phyloP scores from a whole-genome alignment of 805 yeast genomes.

The Wickerhamomyces xylosicus region DNA sequence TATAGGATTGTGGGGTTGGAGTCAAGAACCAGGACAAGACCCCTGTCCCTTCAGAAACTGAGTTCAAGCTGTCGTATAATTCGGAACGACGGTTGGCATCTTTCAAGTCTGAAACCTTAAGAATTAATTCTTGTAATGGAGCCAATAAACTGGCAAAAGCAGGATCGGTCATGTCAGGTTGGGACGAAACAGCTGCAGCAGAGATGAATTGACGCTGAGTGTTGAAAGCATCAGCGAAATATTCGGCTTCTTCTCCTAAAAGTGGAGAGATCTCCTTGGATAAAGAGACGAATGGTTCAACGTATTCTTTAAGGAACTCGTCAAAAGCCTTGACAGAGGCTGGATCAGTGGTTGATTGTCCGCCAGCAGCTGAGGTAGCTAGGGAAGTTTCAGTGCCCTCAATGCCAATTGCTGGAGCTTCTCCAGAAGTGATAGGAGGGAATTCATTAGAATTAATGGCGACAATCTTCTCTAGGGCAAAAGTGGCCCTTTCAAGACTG shows the following conservation, averaged over 20 bases:
- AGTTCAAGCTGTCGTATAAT: conserved; percentile 60
- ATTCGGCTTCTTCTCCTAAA: conserved; percentile 44
- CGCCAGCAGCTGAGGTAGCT: conserved; percentile 2
- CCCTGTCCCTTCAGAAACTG: conserved; percentile 84
- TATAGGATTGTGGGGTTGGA: conserved; percentile 61
- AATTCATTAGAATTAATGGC: neutral
- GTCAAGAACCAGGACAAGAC: conserved; percentile 85
- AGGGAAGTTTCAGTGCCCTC: neutral
- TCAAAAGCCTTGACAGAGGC: conserved; percentile 44
- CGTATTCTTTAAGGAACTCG: conserved; percentile 35
- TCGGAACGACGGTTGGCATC: conserved; percentile 67
- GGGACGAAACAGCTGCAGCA: conserved; percentile 48
- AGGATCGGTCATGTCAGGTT: conserved; percentile 52
- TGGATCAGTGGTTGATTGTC: conserved; percentile 1
- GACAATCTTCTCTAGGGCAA: conserved; percentile 18
- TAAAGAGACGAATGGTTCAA: conserved; percentile 48
- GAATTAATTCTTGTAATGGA: conserved; percentile 59
- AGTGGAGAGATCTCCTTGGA: conserved; percentile 47
- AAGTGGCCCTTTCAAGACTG: conserved; percentile 19
- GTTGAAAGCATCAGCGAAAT: conserved; percentile 42
- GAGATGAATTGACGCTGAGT: conserved; percentile 48
- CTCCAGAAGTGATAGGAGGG: neutral
- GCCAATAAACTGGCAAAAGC: conserved; percentile 43
- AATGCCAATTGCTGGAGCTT: conserved; percentile 1
- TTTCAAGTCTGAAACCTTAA: conserved; percentile 49